These are phyloP conservation scores for Populus pruinosa DNA, from an alignment of 345 rosid genomes.

Conservation along the genomic window DNA sequence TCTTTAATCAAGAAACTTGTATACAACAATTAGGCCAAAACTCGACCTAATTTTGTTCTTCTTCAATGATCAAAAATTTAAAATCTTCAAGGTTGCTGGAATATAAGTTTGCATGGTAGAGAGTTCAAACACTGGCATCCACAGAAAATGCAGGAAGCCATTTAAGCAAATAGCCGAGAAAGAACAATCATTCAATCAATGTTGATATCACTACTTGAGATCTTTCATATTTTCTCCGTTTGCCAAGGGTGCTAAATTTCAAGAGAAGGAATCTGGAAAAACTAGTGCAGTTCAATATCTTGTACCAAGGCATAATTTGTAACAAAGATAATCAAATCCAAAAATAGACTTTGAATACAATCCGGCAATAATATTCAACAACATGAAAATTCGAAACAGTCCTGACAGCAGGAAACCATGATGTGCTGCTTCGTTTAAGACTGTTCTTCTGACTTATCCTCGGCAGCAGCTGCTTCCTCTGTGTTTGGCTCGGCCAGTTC, in stretches of 20 bases:
- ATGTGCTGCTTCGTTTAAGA: background rate
- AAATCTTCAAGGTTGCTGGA: background rate
- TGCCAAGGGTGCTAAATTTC: background rate
- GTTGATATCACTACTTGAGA: background rate
- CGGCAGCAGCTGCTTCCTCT: slow-evolving; percentile 1
- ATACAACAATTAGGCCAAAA: too few species aligned
- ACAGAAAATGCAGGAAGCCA: background rate
- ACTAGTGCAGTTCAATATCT: background rate
- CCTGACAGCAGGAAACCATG: background rate
- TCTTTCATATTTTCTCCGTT: background rate
- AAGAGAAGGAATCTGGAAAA: background rate
- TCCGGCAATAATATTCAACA: background rate
- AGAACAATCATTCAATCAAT: too few species aligned
- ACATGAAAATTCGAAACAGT: background rate
- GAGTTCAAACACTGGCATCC: background rate
- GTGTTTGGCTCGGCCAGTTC: slow-evolving; percentile 36
- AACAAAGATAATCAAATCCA: background rate
- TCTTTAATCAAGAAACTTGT: too few species aligned
- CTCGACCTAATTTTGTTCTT: background rate
- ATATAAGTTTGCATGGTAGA: background rate
- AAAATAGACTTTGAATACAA: background rate
- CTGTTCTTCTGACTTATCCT: slow-evolving; percentile 2
- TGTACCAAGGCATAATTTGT: background rate
- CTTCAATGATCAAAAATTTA: too few species aligned
- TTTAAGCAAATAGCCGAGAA: background rate